Evolutionary conservation across 208 protist species (phyloP), one percentile per base, ranked within the genome.

Genomic region (Novymonas esmeraldas): DNA sequence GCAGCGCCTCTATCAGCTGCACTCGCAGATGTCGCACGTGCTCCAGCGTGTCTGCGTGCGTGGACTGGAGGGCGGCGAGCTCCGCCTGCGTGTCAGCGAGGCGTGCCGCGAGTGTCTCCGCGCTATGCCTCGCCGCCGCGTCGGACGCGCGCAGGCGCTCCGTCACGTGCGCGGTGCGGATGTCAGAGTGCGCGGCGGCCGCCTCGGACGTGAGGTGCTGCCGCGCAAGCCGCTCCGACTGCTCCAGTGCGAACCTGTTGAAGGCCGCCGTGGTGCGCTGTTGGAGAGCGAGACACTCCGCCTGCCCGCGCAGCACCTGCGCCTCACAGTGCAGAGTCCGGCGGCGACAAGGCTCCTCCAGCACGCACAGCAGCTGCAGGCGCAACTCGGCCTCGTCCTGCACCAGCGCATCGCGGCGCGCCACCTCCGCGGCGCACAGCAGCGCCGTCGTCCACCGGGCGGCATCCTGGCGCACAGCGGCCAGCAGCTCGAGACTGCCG

Each of bases 1-100:
- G 73, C 31, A 92, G 59, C 6, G 65, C 76, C 28, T 87, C 41
- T 29, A 87, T 13, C 28, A 89, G 83, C 67, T 85, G 72, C 38
- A 80, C 33, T 11, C 76, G 83, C 39, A 89, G 70, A 39, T 68
- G 63, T 36, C 55, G 45, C 50, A 56, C 48, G 41, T 70, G 59
- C 46, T 71, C 58, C 28, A 71, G 33, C 18, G 59, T 44, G 24
- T 76, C 72, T 0, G 36, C 16, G 28, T 72, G 63, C 49, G 34
- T 50, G 29, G 28, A 34, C 6, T 46, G 13, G 11, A 72, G 44
- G 4, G 39, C 3, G 1, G 29, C n/a, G 10, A 72, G 63, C 45
- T 28, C 44, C 11, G 48, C 20, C 34, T 54, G 48, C 3, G 39
- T 20, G 11, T 20, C 49, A 24, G 0, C 18, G 13, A 63, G 45